Conservation (phyloP, 2,329 filamentous ascomycete genomes). For the Lasiodiplodia sp. region DNA sequence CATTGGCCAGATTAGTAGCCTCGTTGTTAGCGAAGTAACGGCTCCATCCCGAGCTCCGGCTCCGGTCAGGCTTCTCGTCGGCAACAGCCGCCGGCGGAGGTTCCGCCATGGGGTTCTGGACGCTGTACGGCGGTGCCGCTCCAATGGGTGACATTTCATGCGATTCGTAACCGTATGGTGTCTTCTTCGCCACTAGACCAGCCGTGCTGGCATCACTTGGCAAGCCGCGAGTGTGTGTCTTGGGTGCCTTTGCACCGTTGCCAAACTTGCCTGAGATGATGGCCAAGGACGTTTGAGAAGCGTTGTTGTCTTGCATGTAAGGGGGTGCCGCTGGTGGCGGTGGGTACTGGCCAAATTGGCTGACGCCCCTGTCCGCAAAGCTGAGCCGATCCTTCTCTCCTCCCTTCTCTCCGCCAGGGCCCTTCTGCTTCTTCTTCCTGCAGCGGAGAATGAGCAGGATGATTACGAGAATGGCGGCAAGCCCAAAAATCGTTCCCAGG, state of each 20-base stretch:
- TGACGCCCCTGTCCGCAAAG: slow-evolving; percentile 57
- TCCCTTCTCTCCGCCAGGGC: slow-evolving; percentile 65
- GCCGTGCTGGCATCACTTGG: slow-evolving; percentile 66
- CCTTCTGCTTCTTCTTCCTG: slow-evolving; percentile 64
- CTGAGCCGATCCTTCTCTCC: slow-evolving; percentile 55
- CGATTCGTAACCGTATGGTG: slow-evolving; percentile 49
- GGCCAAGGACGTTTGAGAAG: slow-evolving; percentile 51
- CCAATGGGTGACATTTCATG: slow-evolving; percentile 55
- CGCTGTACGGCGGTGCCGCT: slow-evolving; percentile 37
- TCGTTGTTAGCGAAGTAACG: slow-evolving; percentile 79
- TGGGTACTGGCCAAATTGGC: slow-evolving; percentile 30
- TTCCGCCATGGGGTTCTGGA: slow-evolving; percentile 39
- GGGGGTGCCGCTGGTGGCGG: slow-evolving; percentile 30
- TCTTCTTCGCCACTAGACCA: slow-evolving; percentile 64
- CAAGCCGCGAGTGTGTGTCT: slow-evolving; percentile 54
- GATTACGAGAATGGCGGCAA: slow-evolving; percentile 73
- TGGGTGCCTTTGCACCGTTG: slow-evolving; percentile 35
- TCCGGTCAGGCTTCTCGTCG: slow-evolving; percentile 35
- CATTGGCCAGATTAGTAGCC: slow-evolving; percentile 61
- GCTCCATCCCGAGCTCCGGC: slow-evolving; percentile 75
- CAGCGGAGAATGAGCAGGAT: slow-evolving; percentile 73
- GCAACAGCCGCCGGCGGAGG: slow-evolving; percentile 32
- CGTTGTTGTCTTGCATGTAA: slow-evolving; percentile 41
- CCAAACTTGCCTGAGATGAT: slow-evolving; percentile 64
- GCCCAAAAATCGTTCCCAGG: slow-evolving; percentile 79